These are phyloP conservation scores for Jaltomata sinuosa DNA, from an alignment of 257 asterid species.

Conservation along the genomic window DNA sequence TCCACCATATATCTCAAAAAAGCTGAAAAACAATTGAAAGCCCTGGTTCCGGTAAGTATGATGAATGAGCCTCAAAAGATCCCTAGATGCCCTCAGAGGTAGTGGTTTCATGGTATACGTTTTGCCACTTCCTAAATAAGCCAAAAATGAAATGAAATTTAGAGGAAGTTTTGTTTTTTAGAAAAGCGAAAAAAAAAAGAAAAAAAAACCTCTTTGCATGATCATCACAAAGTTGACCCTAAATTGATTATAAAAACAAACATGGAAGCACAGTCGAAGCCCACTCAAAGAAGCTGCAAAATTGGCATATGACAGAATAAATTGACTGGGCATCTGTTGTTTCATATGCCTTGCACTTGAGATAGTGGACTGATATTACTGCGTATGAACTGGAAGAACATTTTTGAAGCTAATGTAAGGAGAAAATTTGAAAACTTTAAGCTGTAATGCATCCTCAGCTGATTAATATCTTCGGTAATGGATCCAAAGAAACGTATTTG, in stretches of 20 bases:
- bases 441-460: not conserved
- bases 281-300: not conserved
- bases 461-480: not conserved
- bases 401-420: not conserved
- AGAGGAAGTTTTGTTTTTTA: not conserved
- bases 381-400: not conserved
- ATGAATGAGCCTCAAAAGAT: conserved; percentile 86
- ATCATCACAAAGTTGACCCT: not conserved
- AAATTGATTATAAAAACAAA: not conserved
- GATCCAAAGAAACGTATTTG: not conserved
- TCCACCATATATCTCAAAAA: conserved; percentile 98
- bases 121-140: conserved; percentile 87
- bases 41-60: conserved; percentile 96
- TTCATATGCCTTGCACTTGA: not conserved
- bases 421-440: not conserved
- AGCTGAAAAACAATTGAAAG: conserved; percentile 80
- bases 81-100: conserved; percentile 90
- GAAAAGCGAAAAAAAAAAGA: not conserved
- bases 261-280: not conserved
- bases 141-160: not conserved
- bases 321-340: not conserved
- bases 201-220: not conserved
- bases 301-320: not conserved
- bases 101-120: conserved; percentile 97
- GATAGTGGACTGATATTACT: not conserved